phyloP scores from a whole-genome alignment of 495 filamentous ascomycete species.

The Viridothelium virens region DNA sequence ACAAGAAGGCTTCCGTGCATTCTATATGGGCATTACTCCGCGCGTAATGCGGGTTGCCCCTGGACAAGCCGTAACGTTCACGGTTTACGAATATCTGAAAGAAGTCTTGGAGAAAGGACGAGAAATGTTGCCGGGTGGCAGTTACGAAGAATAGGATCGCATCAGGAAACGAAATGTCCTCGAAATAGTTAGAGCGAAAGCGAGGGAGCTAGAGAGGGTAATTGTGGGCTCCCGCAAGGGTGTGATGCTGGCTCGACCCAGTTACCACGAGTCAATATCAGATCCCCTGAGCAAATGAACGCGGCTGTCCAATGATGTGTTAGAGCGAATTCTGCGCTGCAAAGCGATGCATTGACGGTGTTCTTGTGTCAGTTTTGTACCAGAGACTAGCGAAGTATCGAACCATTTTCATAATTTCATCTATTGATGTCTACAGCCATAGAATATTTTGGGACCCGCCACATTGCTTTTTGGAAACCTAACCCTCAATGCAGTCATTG shows the following conservation, averaged over 20 bases:
- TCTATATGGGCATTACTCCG: constrained; percentile 99
- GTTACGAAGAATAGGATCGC: constrained; percentile 61
- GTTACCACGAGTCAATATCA: too few species aligned
- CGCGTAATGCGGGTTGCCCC: constrained; percentile 96
- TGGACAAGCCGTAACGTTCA: constrained; percentile 96
- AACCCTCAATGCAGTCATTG: neutral
- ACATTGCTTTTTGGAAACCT: neutral
- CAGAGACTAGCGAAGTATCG: too few species aligned
- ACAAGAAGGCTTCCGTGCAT: constrained; percentile 86
- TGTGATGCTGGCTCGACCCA: too few species aligned
- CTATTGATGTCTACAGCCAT: neutral
- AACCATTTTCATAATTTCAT: neutral
- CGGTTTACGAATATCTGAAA: constrained; percentile 90
- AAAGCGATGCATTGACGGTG: neutral
- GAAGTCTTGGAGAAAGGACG: constrained; percentile 68
- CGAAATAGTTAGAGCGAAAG: too few species aligned
- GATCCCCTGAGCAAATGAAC: too few species aligned
- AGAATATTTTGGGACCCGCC: neutral
- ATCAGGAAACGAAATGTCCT: neutral
- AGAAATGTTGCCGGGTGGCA: constrained; percentile 55
- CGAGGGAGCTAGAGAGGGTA: too few species aligned
- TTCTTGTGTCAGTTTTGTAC: neutral
- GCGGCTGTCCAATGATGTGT: too few species aligned
- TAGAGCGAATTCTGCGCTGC: neutral
- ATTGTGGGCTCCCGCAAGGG: too few species aligned